Conservation (phyloP, 495 filamentous ascomycete genomes). For the Astrocystis sublimbata region DNA sequence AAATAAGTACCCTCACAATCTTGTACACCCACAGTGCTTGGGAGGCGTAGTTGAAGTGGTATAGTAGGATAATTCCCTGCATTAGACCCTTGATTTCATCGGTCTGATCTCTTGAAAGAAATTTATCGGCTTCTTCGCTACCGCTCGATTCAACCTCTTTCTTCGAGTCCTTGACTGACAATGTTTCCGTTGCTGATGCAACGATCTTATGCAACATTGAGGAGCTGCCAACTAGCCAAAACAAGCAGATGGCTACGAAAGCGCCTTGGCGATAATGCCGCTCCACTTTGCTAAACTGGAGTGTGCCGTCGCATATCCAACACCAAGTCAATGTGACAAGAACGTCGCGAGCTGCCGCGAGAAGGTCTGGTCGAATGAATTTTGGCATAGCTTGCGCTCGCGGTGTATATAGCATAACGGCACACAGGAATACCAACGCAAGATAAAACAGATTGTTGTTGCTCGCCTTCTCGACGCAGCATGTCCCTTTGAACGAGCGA, state of each 20-base stretch:
- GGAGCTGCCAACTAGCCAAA: conserved; percentile 40
- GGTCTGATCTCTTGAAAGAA: conserved; percentile 56
- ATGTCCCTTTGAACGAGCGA: conserved; percentile 57
- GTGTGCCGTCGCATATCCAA: conserved; percentile 58
- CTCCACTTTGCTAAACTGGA: conserved; percentile 56
- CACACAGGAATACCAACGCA: conserved; percentile 32
- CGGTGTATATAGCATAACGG: conserved; percentile 18
- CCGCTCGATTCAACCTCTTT: not conserved
- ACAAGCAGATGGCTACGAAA: conserved; percentile 41
- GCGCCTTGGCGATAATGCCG: conserved; percentile 47
- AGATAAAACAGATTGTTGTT: conserved; percentile 38
- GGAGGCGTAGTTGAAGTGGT: conserved; percentile 58
- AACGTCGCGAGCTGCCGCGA: conserved; percentile 30
- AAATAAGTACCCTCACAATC: conserved; percentile 55
- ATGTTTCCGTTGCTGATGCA: conserved; percentile 6
- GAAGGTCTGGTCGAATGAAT: conserved; percentile 7
- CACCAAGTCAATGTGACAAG: conserved; percentile 49
- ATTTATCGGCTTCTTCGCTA: conserved; percentile 23
- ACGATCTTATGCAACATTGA: conserved; percentile 37
- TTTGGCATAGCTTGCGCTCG: conserved; percentile 15
- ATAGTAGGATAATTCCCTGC: conserved; percentile 59
- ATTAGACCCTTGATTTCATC: conserved; percentile 69
- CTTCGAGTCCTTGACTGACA: conserved; percentile 17
- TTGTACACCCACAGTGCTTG: conserved; percentile 54
- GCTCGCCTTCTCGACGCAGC: conserved; percentile 51